Percentiles rank a stretch among this genome's conserved stretches.
Evolutionary conservation across 2,329 filamentous ascomycete species (phyloP).

Genomic region (Penicillium sp.): DNA sequence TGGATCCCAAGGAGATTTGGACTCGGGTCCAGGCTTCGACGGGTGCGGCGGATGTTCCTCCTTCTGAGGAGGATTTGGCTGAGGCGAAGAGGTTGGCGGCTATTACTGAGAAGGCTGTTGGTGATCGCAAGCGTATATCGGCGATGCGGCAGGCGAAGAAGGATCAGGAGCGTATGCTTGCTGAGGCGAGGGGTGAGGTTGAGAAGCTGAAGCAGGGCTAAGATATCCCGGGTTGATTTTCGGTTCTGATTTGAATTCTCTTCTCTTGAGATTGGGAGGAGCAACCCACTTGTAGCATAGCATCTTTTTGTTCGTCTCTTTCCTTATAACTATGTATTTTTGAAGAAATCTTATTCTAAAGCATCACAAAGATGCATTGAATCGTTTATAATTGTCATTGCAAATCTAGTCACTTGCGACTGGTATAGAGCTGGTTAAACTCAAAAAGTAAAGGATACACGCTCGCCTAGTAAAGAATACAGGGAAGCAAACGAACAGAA

Average conservation of each 20-base stretch:
- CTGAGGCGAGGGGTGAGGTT: constrained; percentile 45
- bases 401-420: not conserved
- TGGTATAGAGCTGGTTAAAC: constrained; percentile 10
- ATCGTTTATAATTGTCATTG: not conserved
- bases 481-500: not conserved
- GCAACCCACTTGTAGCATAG: constrained; percentile 25
- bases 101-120: constrained; percentile 36
- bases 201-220: constrained; percentile 41
- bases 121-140: constrained; percentile 40
- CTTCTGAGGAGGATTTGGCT: constrained; percentile 35
- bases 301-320: constrained; percentile 20
- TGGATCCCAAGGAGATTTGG: constrained; percentile 45
- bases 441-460: not conserved
- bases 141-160: constrained; percentile 44
- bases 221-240: constrained; percentile 10
- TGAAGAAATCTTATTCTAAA: not conserved
- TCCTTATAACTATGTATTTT: constrained; percentile 23
- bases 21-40: constrained; percentile 43
- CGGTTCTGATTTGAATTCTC: constrained; percentile 4
- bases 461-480: not conserved
- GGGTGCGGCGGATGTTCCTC: constrained; percentile 37
- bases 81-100: constrained; percentile 37
- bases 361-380: not conserved
- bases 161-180: constrained; percentile 47
- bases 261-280: not conserved